Conservation (phyloP, 257 asterid species). For the Scutellaria baicalensis region DNA sequence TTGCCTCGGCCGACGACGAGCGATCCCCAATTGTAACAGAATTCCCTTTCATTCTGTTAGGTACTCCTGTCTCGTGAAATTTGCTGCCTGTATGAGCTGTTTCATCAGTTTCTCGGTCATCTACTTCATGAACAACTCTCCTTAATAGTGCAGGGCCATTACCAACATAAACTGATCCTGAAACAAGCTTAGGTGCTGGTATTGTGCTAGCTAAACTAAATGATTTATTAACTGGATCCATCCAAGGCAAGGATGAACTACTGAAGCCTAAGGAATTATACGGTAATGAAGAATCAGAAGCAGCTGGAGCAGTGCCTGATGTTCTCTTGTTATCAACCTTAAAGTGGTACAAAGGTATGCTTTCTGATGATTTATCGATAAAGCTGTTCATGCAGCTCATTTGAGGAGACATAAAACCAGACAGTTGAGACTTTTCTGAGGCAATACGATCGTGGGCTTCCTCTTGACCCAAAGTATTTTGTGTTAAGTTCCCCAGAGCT, state of each 20-base stretch:
- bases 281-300: slow-evolving; percentile 61
- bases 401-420: slow-evolving; percentile 95
- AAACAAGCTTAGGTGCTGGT: slow-evolving; percentile 72
- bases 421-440: slow-evolving; percentile 82
- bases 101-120: slow-evolving; percentile 79
- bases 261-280: slow-evolving; percentile 66
- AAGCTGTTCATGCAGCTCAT: slow-evolving; percentile 87
- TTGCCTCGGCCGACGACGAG: slow-evolving; percentile 46
- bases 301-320: slow-evolving; percentile 36
- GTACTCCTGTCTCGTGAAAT: slow-evolving; percentile 57
- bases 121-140: slow-evolving; percentile 98
- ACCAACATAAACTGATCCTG: slow-evolving; percentile 75
- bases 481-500: slow-evolving; percentile 45
- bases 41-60: slow-evolving; percentile 49
- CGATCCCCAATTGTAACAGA: slow-evolving; percentile 47
- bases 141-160: slow-evolving; percentile 67
- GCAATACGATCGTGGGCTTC: slow-evolving; percentile 50
- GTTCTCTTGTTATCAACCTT: slow-evolving; percentile 68
- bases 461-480: slow-evolving; percentile 35
- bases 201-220: slow-evolving; percentile 74
- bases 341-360: slow-evolving; percentile 86
- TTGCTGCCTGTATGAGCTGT: slow-evolving; percentile 44
- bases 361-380: slow-evolving; percentile 82
- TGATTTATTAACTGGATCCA: slow-evolving; percentile 79
- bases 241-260: slow-evolving; percentile 88